Conservation (phyloP, 2,329 filamentous ascomycete genomes). For the Domatiomyces globalis region DNA sequence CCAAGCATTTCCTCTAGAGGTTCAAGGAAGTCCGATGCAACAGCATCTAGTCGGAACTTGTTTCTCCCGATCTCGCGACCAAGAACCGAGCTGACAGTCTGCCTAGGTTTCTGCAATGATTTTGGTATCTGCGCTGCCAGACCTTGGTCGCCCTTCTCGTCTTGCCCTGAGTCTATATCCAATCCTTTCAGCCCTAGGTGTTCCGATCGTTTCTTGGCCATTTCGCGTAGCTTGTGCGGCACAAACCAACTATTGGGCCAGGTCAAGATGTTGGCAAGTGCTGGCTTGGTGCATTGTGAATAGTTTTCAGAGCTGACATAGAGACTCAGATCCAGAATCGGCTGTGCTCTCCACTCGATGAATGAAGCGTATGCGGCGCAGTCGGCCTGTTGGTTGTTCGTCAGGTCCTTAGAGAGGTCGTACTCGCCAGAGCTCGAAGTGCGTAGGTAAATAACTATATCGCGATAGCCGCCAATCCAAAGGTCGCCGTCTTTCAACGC, state of each 20-base stretch:
- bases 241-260: constrained; percentile 84
- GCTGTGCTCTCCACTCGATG: constrained; percentile 57
- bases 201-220: constrained; percentile 55
- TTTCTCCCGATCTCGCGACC: constrained; percentile 54
- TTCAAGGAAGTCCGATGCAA: constrained; percentile 57
- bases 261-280: constrained; percentile 64
- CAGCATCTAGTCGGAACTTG: constrained; percentile 59
- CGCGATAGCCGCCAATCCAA: constrained; percentile 40
- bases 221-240: constrained; percentile 56
- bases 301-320: constrained; percentile 89
- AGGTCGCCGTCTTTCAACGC: constrained; percentile 41
- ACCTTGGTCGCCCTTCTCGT: constrained; percentile 25
- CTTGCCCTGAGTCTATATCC: constrained; percentile 42
- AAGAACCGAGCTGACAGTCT: constrained; percentile 48
- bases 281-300: constrained; percentile 57
- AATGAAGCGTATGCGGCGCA: constrained; percentile 45
- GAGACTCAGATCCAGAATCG: constrained; percentile 70
- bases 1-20: constrained; percentile 53
- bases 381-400: constrained; percentile 32
- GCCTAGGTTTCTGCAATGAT: constrained; percentile 42
- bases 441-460: constrained; percentile 39
- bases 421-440: constrained; percentile 34
- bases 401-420: constrained; percentile 34
- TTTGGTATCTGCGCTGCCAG: constrained; percentile 23
- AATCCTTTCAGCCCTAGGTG: constrained; percentile 55